Evolutionary conservation across 805 yeast species (phyloP), one percentile per base, ranked within the genome.

Genomic region (Cyberlindnera xylosilytica): DNA sequence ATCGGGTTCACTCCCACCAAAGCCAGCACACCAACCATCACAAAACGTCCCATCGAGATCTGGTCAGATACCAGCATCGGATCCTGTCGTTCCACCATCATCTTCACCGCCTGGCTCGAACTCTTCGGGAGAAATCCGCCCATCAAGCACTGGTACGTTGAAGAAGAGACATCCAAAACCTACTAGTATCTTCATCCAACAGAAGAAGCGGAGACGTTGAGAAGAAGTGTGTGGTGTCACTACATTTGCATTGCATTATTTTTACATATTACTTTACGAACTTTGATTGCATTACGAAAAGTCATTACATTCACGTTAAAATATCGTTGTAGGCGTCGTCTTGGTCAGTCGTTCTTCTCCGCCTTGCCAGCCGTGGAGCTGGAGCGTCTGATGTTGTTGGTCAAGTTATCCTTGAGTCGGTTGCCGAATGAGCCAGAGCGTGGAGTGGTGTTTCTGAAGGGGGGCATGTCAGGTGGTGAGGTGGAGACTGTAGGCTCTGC

Each of bases 371-470:
- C 19, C 4, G 42, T 6, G 1, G 29, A 19, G 9, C 29, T 12
- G 2, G 29, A 19, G 6, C 33, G 23, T 11, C 29, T 29, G 32
- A 26, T 26, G 29, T n/a, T 36, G 17, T 22, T 29, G 6, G 27
- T 20, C 28, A 47, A 37, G 33, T 42, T 50, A 30, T 47, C 46
- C 33, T 50, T 50, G 17, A 50, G 34, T 27, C 46, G 38, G 16
- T 30, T 41, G 6, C 46, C 45, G 10, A 41, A 40, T 2, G 49
- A 41, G 2, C 41, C 34, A 13, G 18, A 26, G n/a, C n/a, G n/a
- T n/a, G n/a, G n/a, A n/a, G n/a, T n/a, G n/a, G n/a, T n/a, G n/a
- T n/a, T n/a, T n/a, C n/a, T n/a, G n/a, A n/a, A n/a, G n/a, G n/a
- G n/a, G n/a, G n/a, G n/a, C n/a, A n/a, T n/a, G n/a, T n/a, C n/a